Percentiles rank a stretch among this genome's conserved stretches.
These are phyloP conservation scores for Entelexis paramagnoliae DNA, from an alignment of 1,139 yeast genomes.

Conservation along the genomic window DNA sequence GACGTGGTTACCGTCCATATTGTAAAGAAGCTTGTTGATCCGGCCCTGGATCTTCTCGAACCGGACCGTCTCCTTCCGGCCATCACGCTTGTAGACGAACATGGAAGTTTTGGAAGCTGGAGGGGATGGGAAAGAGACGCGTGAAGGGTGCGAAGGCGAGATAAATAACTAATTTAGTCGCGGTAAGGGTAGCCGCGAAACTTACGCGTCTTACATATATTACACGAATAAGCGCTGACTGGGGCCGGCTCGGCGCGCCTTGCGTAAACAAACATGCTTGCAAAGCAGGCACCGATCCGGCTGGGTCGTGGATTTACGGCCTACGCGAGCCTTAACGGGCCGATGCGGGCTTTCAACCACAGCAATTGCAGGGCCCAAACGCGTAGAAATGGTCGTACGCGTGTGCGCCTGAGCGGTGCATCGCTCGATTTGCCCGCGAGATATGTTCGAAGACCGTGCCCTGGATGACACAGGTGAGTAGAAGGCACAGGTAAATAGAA, in stretches of 20 bases:
- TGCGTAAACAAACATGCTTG: neutral
- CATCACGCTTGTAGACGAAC: constrained; percentile 56
- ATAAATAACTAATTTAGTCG: constrained; percentile 19
- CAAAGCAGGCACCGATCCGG: neutral
- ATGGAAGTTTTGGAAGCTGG: constrained; percentile 25
- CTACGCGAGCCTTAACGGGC: too few species aligned
- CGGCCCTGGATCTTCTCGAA: constrained; percentile 67
- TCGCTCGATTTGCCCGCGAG: too few species aligned
- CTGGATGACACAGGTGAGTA: constrained; percentile 4
- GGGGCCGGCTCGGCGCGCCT: neutral
- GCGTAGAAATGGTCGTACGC: too few species aligned
- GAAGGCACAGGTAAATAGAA: neutral
- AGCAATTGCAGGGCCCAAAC: too few species aligned
- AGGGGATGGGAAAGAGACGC: constrained; percentile 3
- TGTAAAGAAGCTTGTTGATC: constrained; percentile 62
- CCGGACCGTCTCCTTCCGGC: constrained; percentile 76
- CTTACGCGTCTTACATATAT: constrained; percentile 6
- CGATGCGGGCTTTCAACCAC: too few species aligned
- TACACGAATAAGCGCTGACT: constrained; percentile 2
- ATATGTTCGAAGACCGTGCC: constrained; percentile 2
- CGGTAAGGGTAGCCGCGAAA: constrained; percentile 16
- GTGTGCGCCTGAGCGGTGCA: too few species aligned
- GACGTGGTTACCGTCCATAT: constrained; percentile 70
- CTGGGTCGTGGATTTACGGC: neutral
- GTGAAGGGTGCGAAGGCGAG: constrained; percentile 2